Percentiles rank a stretch among this genome's conserved stretches.
Evolutionary conservation across 1,139 yeast species (phyloP).

Genomic region (Saccharomyces hybrid): DNA sequence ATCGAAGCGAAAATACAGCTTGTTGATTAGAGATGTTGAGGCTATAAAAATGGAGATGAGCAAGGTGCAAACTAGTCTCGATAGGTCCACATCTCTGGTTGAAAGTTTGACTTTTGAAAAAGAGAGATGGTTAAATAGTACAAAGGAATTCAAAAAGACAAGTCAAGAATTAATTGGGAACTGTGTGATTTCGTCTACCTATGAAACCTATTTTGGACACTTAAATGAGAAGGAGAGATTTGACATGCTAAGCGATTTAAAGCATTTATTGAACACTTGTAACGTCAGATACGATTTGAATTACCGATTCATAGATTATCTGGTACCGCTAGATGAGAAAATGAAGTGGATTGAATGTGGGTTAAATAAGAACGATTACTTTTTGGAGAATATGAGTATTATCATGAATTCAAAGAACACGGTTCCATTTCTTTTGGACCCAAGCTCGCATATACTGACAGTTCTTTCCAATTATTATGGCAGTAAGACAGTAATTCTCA

Average conservation of each 20-base stretch:
- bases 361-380: conserved; percentile 50
- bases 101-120: conserved; percentile 61
- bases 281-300: conserved; percentile 40
- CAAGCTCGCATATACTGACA: conserved; percentile 45
- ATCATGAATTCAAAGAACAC: conserved; percentile 35
- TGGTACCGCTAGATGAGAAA: conserved; percentile 39
- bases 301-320: conserved; percentile 33
- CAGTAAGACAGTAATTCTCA: conserved; percentile 47
- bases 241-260: conserved; percentile 39
- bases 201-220: conserved; percentile 53
- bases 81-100: conserved; percentile 55
- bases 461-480: conserved; percentile 35
- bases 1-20: conserved; percentile 64
- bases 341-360: conserved; percentile 49
- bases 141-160: conserved; percentile 43
- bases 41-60: conserved; percentile 63
- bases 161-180: conserved; percentile 55
- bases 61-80: conserved; percentile 52
- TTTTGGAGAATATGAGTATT: conserved; percentile 56
- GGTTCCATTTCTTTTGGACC: conserved; percentile 66
- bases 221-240: conserved; percentile 48
- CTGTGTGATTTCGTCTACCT: conserved; percentile 55
- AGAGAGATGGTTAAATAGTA: conserved; percentile 63
- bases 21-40: conserved; percentile 70
- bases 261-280: conserved; percentile 32